These are phyloP conservation scores for Elsinoe australis DNA, from an alignment of 2,329 filamentous ascomycete genomes.

Conservation along the genomic window DNA sequence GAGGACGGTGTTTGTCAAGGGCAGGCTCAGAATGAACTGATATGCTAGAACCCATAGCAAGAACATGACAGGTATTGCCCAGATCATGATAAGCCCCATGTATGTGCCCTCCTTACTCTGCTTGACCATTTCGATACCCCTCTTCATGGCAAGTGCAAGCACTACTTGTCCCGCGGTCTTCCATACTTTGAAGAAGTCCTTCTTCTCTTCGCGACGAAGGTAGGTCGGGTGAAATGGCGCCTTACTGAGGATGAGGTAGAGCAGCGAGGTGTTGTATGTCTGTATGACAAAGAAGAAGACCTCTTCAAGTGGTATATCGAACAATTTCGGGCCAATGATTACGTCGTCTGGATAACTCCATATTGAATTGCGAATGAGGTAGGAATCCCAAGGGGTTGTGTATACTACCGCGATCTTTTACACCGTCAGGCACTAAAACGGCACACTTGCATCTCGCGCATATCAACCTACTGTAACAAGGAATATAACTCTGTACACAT, in stretches of 20 bases:
- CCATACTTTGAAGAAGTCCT: slow-evolving; percentile 34
- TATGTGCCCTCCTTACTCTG: slow-evolving; percentile 51
- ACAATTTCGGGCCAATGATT: slow-evolving; percentile 55
- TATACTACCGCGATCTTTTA: slow-evolving; percentile 56
- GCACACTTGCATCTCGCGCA: no score
- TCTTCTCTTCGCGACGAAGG: slow-evolving; percentile 37
- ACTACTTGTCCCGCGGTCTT: slow-evolving; percentile 45
- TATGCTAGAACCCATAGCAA: slow-evolving; percentile 57
- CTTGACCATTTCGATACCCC: slow-evolving; percentile 41
- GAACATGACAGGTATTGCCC: slow-evolving; percentile 59
- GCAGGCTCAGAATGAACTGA: slow-evolving; percentile 55
- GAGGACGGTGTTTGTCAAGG: slow-evolving; percentile 48
- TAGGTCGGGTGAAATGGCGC: slow-evolving; percentile 50
- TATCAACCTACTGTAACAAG: slow-evolving; percentile 44
- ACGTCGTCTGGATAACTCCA: slow-evolving; percentile 64
- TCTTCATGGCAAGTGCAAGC: slow-evolving; percentile 39
- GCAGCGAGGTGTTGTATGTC: slow-evolving; percentile 62
- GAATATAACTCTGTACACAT: slow-evolving; percentile 55
- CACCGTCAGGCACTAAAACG: no score
- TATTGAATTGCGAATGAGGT: slow-evolving; percentile 58
- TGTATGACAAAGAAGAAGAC: slow-evolving; percentile 72
- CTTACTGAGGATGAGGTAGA: slow-evolving; percentile 62
- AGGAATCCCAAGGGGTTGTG: slow-evolving; percentile 70
- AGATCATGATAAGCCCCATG: slow-evolving; percentile 60
- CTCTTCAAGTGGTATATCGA: slow-evolving; percentile 62